Base-by-base conservation (phyloP, 495 filamentous ascomycete genomes). In the Cetradonia linearis region DNA sequence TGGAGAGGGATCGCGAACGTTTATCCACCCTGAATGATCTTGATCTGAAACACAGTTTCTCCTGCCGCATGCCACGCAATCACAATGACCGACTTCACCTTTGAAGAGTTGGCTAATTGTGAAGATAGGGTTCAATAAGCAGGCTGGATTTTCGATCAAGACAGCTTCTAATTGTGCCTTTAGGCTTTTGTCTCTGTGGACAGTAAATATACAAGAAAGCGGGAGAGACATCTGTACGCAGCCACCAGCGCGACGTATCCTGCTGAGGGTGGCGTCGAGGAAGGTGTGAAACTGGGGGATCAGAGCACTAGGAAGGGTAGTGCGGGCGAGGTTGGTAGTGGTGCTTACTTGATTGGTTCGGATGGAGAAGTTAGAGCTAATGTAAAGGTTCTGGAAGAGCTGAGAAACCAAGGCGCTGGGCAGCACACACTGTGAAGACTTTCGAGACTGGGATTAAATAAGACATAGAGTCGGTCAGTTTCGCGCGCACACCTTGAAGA, bases 171-270 rank as follows among this genome's bases (percentile, higher is more conserved):
- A 58, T 14, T 36, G 62, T 0, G 2, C 71, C 56, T 18, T 54
- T 8, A 14, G 64, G 5, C 8, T 75, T 20, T 13, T 70, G 18
- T 62, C 50, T 7, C 69, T 66, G 0, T 69, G 69, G 33, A 55
- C 65, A 55, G 67, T 77, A 9, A 60, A 69, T 10, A 44, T 71
- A 27, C 66, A 71, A 7, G 75, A 78, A 59, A 74, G 74, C 33
- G 76, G 75, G 67, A 74, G 58, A 67, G 77, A 20, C 75, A 78
- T 64, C 63, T 78, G 52, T 78, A 72, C 65, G 67, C 69, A 18
- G 71, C 72, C 31, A 78, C 72, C 36, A 78, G 72, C 67, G 65
- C 62, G 9, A 63, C 66, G 14, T 80, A 67, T 61, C 65, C 74
- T 5, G 65, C 73, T 28, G 28, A 34, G 9, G 65, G 61, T 58